Percentiles rank a stretch among this genome's conserved stretches.
phyloP scores from a whole-genome alignment of 495 filamentous ascomycete species.

The Schizothecium vesticola region DNA sequence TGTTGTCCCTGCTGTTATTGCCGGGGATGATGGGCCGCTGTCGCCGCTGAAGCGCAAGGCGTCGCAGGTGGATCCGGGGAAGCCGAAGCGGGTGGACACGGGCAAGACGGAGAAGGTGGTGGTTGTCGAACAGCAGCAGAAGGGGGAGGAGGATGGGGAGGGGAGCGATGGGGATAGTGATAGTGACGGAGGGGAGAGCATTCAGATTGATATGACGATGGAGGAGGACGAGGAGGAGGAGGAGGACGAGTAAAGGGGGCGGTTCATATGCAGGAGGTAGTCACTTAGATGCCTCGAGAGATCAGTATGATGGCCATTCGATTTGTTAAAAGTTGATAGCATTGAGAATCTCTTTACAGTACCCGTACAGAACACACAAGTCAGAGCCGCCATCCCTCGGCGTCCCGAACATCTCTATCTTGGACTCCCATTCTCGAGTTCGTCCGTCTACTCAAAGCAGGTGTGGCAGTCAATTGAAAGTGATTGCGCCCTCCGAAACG shows the following conservation, averaged over 20 bases:
- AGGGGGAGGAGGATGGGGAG: conserved; percentile 14
- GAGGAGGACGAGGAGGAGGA: conserved; percentile 24
- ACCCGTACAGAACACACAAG: not conserved
- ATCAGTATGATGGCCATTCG: not conserved
- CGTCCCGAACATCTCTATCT: not conserved
- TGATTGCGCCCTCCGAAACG: not conserved
- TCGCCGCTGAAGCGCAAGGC: conserved; percentile 41
- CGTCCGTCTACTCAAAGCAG: not conserved
- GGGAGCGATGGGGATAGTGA: conserved; percentile 24
- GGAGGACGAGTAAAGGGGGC: not conserved
- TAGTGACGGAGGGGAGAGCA: conserved; percentile 22
- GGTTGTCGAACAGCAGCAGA: conserved; percentile 45
- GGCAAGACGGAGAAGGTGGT: not conserved
- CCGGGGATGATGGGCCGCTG: conserved; percentile 7
- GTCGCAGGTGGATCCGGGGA: conserved; percentile 1
- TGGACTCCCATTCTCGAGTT: not conserved
- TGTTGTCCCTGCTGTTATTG: not conserved
- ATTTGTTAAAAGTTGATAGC: not conserved
- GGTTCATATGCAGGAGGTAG: not conserved
- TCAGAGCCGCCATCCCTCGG: too few relatives aligned
- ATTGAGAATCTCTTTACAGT: not conserved
- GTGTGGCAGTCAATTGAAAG: not conserved
- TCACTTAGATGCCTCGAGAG: not conserved
- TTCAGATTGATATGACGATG: conserved; percentile 27
- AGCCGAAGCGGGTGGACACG: conserved; percentile 7